Conservation (phyloP, 2,329 filamentous ascomycete genomes). For the Colletotrichum sp. region DNA sequence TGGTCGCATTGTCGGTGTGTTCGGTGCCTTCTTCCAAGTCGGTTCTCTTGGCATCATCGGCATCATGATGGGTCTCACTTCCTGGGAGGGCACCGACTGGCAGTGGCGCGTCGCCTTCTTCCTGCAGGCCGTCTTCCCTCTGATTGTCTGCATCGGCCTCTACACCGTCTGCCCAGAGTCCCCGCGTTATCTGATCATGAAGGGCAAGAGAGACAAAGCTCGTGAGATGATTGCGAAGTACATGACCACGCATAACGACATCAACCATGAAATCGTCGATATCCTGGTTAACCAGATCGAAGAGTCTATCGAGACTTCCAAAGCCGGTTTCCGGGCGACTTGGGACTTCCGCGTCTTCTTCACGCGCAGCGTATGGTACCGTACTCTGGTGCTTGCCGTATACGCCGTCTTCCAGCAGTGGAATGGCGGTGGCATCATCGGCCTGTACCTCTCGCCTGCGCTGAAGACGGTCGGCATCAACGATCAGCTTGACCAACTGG, state of each 20-base stretch:
- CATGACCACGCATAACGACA: slow-evolving; percentile 43
- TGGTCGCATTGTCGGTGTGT: slow-evolving; percentile 50
- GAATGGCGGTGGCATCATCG: slow-evolving; percentile 49
- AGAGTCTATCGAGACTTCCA: slow-evolving; percentile 44
- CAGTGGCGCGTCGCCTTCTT: slow-evolving; percentile 43
- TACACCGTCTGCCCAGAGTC: slow-evolving; percentile 44
- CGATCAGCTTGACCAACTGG: slow-evolving; percentile 39
- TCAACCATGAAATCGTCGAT: slow-evolving; percentile 45
- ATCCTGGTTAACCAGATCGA: slow-evolving; percentile 48
- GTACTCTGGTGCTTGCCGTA: slow-evolving; percentile 46
- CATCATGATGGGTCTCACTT: slow-evolving; percentile 45
- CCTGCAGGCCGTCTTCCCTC: slow-evolving; percentile 47
- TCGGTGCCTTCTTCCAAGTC: slow-evolving; percentile 51
- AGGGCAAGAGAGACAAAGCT: slow-evolving; percentile 39
- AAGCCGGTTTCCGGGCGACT: slow-evolving; percentile 37
- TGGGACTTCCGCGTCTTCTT: slow-evolving; percentile 54
- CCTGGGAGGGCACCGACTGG: slow-evolving; percentile 37
- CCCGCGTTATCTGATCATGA: slow-evolving; percentile 43
- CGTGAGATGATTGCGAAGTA: slow-evolving; percentile 37
- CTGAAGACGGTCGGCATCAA: slow-evolving; percentile 47
- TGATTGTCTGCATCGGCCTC: slow-evolving; percentile 36
- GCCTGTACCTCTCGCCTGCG: slow-evolving; percentile 43
- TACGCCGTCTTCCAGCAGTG: slow-evolving; percentile 53
- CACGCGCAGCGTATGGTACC: slow-evolving; percentile 45
- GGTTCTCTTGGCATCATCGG: slow-evolving; percentile 46